A percentile compares a stretch with the other conserved stretches of the same genome.
phyloP scores from a whole-genome alignment of 257 asterid genomes.

The Euphrasia confusa region DNA sequence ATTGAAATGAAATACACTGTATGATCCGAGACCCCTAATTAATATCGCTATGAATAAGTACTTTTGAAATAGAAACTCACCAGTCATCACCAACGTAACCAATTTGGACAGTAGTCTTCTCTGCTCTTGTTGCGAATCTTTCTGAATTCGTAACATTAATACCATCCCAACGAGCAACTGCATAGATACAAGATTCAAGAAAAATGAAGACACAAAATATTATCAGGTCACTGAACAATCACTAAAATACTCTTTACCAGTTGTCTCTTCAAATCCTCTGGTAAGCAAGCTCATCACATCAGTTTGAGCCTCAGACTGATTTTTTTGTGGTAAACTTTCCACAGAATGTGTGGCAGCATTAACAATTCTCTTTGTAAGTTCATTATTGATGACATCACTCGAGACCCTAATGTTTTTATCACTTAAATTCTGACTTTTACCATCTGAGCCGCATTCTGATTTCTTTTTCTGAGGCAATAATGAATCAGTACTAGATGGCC shows the following conservation, averaged over 20 bases:
- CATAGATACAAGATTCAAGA: conserved; percentile 16
- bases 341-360: conserved; percentile 30
- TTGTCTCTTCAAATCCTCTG: conserved; percentile 60
- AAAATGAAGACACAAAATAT: background rate
- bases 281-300: conserved; percentile 49
- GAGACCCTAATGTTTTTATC: conserved; percentile 20
- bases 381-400: conserved; percentile 28
- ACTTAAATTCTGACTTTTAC: conserved; percentile 25
- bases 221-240: conserved; percentile 6
- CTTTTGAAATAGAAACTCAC: conserved; percentile 37
- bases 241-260: conserved; percentile 37
- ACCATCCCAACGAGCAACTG: conserved; percentile 86
- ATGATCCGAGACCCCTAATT: background rate
- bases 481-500: conserved; percentile 37
- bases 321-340: conserved; percentile 29
- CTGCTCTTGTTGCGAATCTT: conserved; percentile 28
- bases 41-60: background rate
- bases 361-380: conserved; percentile 30
- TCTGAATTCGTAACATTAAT: conserved; percentile 32
- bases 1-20: background rate
- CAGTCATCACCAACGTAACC: conserved; percentile 89
- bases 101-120: conserved; percentile 33
- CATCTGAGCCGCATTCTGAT: conserved; percentile 26
- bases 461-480: conserved; percentile 29
- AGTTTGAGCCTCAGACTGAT: conserved; percentile 24